Evolutionary conservation across 23 red algal species (phyloP).

Genomic region (Gracilariopsis chorda): DNA sequence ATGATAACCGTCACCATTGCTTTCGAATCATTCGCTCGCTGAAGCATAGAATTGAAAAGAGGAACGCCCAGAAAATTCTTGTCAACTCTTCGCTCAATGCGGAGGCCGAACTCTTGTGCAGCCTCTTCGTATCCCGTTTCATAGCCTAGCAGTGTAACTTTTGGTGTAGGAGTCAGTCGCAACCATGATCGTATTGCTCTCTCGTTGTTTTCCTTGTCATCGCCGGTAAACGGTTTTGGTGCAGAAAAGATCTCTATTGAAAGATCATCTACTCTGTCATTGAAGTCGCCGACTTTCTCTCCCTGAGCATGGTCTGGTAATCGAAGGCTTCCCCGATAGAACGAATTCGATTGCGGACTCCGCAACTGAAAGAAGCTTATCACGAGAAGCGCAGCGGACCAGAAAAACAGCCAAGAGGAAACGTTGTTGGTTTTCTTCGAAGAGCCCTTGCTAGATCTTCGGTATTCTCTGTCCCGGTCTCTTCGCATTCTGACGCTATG

Average conservation of each 20-base stretch:
- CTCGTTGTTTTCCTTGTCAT: constrained; percentile 82
- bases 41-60: constrained; percentile 96
- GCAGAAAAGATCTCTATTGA: constrained; percentile 93
- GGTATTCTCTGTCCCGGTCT: constrained; percentile 46
- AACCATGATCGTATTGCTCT: constrained; percentile 93
- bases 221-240: constrained; percentile 91
- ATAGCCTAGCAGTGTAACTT: constrained; percentile 78
- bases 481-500: neutral
- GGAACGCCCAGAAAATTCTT: constrained; percentile 98
- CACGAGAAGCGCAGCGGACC: constrained; percentile 76
- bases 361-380: constrained; percentile 81
- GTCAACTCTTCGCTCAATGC: constrained; percentile 84
- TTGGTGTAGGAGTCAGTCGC: constrained; percentile 71
- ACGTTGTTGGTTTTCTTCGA: constrained; percentile 27
- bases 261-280: constrained; percentile 47
- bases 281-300: constrained; percentile 78
- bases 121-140: constrained; percentile 91
- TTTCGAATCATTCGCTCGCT: constrained; percentile 75
- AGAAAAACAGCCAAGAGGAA: constrained; percentile 94
- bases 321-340: constrained; percentile 4
- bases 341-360: constrained; percentile 24
- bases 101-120: constrained; percentile 65
- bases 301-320: constrained; percentile 45
- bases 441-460: constrained; percentile 16
- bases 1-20: constrained; percentile 84